Percentiles rank a stretch among this genome's conserved stretches.
These are phyloP conservation scores for Oryza officinalis DNA, from an alignment of 176 grass and related monocot genomes.

Conservation along the genomic window DNA sequence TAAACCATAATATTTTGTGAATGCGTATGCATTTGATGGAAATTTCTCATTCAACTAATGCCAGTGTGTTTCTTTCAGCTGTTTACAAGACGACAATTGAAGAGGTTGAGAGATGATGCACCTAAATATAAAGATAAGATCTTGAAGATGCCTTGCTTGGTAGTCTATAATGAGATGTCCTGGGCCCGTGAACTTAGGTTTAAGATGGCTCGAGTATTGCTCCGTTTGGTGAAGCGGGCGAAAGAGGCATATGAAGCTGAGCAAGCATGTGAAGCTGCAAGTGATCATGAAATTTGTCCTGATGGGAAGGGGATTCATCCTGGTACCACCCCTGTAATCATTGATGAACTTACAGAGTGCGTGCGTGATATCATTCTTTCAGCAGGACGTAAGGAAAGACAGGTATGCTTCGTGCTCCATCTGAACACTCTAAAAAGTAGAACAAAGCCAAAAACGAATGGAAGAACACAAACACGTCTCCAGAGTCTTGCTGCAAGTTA, in stretches of 20 bases:
- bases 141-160: too few relatives aligned
- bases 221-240: not conserved
- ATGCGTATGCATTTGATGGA: too few relatives aligned
- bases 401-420: constrained; percentile 49
- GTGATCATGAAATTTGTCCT: constrained; percentile 59
- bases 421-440: not conserved
- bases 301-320: constrained; percentile 68
- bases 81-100: too few relatives aligned
- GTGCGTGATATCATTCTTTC: constrained; percentile 61
- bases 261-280: constrained; percentile 30
- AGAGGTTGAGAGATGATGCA: too few relatives aligned
- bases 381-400: constrained; percentile 66
- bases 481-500: not conserved
- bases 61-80: too few relatives aligned
- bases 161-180: not conserved
- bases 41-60: too few relatives aligned
- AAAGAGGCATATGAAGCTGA: not conserved
- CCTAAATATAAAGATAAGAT: too few relatives aligned
- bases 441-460: too few relatives aligned
- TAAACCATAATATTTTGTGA: too few relatives aligned
- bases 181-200: not conserved
- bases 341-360: constrained; percentile 67
- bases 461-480: too few relatives aligned
- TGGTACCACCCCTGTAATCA: constrained; percentile 61
- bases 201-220: not conserved